A percentile compares a stretch with the other conserved stretches of the same genome.
Conservation (phyloP, 495 filamentous ascomycete species). For the Tuber borchii region DNA sequence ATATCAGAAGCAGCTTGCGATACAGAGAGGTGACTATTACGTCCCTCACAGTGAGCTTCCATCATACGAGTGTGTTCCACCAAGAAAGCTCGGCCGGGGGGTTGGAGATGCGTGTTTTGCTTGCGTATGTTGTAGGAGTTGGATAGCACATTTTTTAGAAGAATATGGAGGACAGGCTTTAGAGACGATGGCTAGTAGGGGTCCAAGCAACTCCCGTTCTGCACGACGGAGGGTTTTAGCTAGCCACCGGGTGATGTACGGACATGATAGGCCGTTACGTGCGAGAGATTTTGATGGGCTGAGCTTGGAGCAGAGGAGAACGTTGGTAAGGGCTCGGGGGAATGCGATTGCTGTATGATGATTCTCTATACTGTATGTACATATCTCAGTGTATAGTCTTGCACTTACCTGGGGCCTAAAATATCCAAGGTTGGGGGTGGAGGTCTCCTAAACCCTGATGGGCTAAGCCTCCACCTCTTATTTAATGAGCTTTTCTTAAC, state of each 20-base stretch:
- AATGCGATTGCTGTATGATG: background rate
- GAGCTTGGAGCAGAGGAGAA: conserved; percentile 21
- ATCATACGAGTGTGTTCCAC: conserved; percentile 18
- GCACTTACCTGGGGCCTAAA: background rate
- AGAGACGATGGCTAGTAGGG: background rate
- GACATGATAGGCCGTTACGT: conserved; percentile 17
- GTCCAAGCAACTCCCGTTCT: background rate
- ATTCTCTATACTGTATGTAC: background rate
- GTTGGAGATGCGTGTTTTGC: conserved; percentile 26
- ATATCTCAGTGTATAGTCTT: background rate
- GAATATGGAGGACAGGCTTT: background rate
- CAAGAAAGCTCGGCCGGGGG: background rate
- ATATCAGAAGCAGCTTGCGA: conserved; percentile 18
- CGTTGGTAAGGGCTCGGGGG: conserved; percentile 5
- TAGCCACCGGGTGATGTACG: background rate
- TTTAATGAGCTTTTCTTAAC: background rate
- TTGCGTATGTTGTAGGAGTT: conserved; percentile 27
- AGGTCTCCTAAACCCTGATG: background rate
- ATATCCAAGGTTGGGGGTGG: background rate
- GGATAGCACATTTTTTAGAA: conserved; percentile 13
- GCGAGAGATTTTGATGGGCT: conserved; percentile 27
- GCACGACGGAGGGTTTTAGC: background rate
- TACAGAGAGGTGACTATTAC: conserved; percentile 31
- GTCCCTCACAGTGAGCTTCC: conserved; percentile 16
- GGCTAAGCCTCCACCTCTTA: background rate